Percentiles rank a stretch among this genome's conserved stretches.
These are phyloP conservation scores for Verticillium isaacii DNA, from an alignment of 2,329 filamentous ascomycete genomes.

Conservation along the genomic window DNA sequence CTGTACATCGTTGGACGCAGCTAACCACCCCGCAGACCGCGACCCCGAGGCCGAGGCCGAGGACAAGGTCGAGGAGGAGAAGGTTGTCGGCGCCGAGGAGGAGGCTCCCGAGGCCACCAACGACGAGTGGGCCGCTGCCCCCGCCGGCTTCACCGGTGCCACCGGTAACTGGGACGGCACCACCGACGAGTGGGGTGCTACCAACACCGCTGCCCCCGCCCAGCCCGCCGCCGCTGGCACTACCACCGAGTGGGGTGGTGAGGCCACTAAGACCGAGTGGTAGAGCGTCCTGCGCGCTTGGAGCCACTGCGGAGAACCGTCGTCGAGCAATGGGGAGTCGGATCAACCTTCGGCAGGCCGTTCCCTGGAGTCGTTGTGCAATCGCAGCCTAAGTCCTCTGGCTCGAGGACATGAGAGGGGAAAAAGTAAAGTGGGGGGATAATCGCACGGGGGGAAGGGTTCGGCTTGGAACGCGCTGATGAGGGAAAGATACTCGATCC, in stretches of 20 bases:
- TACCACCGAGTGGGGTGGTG: constrained; percentile 64
- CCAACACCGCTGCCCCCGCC: constrained; percentile 35
- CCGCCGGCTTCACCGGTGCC: constrained; percentile 64
- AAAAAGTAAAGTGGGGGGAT: neutral
- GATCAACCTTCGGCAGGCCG: constrained; percentile 21
- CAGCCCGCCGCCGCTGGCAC: constrained; percentile 62
- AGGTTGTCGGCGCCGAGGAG: constrained; percentile 69
- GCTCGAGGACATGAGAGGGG: constrained; percentile 8
- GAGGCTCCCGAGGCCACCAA: constrained; percentile 63
- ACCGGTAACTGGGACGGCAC: constrained; percentile 53
- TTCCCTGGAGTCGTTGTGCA: constrained; percentile 7
- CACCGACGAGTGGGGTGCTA: constrained; percentile 56
- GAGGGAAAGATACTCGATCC: constrained; percentile 96
- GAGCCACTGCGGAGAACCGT: constrained; percentile 14
- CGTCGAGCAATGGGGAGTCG: constrained; percentile 11
- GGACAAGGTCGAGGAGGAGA: constrained; percentile 89
- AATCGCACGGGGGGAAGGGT: constrained; percentile 34
- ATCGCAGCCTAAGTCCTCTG: neutral
- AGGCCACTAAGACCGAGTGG: constrained; percentile 47
- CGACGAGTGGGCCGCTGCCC: constrained; percentile 79
- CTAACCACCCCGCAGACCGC: constrained; percentile 56
- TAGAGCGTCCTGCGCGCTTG: constrained; percentile 24
- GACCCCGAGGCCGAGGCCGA: constrained; percentile 99
- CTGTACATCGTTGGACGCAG: neutral
- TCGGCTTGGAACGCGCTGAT: constrained; percentile 71